Conservation (phyloP, 1,139 yeast genomes). For the Pichia cactophila region DNA sequence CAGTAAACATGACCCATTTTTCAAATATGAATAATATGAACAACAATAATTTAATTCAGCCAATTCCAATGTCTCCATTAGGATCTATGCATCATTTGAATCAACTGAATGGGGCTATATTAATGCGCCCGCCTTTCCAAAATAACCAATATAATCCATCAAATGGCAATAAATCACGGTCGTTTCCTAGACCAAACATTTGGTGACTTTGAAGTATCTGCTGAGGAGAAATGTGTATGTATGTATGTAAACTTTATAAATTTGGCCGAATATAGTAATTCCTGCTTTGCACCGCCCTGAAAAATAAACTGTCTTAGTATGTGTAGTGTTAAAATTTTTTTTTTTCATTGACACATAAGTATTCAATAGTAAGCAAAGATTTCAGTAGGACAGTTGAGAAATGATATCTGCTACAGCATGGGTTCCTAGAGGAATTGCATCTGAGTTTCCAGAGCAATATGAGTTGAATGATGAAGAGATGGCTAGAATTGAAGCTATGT, state of each 20-base stretch:
- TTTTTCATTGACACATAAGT: background rate
- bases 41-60: background rate
- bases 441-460: constrained; percentile 85
- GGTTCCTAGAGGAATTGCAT: constrained; percentile 95
- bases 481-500: constrained; percentile 82
- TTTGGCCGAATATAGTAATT: no score
- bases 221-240: background rate
- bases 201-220: background rate
- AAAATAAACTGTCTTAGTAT: no score
- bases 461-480: constrained; percentile 88
- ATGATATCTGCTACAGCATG: constrained; percentile 92
- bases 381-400: background rate
- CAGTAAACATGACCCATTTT: background rate
- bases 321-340: no score
- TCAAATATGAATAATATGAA: background rate
- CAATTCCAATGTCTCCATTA: background rate
- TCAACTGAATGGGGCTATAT: background rate
- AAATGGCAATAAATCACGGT: background rate
- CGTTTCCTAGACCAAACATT: background rate
- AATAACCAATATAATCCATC: background rate
- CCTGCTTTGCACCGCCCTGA: background rate
- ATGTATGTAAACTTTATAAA: no score
- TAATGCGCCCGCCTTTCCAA: background rate
- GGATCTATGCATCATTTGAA: background rate
- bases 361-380: no score